Evolutionary conservation across 768 basidiomycete genomes (phyloP).

Genomic region (Suillus hirtellus): DNA sequence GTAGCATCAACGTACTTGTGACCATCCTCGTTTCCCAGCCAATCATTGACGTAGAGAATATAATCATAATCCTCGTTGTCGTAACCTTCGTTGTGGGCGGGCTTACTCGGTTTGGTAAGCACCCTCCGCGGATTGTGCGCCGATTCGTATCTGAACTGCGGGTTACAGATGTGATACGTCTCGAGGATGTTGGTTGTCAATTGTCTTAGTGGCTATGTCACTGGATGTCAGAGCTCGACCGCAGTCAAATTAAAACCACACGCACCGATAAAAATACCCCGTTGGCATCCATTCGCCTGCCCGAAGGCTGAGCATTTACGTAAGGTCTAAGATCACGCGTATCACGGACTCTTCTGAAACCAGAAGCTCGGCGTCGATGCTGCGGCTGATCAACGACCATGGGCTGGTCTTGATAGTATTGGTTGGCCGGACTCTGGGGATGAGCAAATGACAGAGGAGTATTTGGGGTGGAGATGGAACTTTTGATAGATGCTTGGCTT

Average conservation of each 20-base stretch:
- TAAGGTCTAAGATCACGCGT: slow-evolving; percentile 77
- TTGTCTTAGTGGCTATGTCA: slow-evolving; percentile 56
- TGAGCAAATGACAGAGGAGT: slow-evolving; percentile 73
- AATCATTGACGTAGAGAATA: slow-evolving; percentile 98
- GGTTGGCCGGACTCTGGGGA: slow-evolving; percentile 48
- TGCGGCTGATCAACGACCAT: slow-evolving; percentile 70
- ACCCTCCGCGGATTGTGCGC: slow-evolving; percentile 94
- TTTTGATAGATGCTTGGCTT: slow-evolving; percentile 47
- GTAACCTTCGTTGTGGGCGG: slow-evolving; percentile 92
- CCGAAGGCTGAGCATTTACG: slow-evolving; percentile 58
- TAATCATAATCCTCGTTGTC: slow-evolving; percentile 99
- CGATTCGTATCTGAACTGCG: slow-evolving; percentile 92
- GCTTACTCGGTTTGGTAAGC: slow-evolving; percentile 96
- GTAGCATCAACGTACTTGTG: slow-evolving; percentile 70
- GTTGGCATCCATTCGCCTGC: slow-evolving; percentile 74
- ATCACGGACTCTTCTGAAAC: slow-evolving; percentile 78
- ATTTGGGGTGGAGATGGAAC: slow-evolving; percentile 66
- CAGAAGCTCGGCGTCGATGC: slow-evolving; percentile 68
- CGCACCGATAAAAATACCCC: slow-evolving; percentile 83
- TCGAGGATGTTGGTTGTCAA: slow-evolving; percentile 87
- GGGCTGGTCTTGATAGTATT: slow-evolving; percentile 63
- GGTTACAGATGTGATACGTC: slow-evolving; percentile 94
- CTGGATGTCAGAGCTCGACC: slow-evolving; percentile 15
- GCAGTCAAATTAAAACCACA: slow-evolving; percentile 18
- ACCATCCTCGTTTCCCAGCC: slow-evolving; percentile 90